Conservation (phyloP, 345 rosid species). For the Pistacia vera region DNA sequence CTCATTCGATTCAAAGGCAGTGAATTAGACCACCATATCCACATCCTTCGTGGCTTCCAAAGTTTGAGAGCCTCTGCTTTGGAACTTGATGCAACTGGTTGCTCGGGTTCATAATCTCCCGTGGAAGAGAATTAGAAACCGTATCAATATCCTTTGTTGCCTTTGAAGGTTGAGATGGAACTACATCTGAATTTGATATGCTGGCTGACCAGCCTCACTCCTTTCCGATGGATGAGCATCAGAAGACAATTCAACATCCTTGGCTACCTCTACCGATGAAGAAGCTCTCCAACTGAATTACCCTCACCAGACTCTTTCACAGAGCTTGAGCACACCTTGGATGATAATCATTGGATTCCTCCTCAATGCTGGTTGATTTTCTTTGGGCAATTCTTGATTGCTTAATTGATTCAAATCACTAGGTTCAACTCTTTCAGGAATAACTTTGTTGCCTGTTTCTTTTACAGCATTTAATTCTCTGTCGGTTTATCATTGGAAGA, state of each 20-base stretch:
- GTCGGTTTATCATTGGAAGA: slow-evolving; percentile 34
- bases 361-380: slow-evolving; percentile 23
- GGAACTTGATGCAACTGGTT: slow-evolving; percentile 9
- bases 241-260: slow-evolving; percentile 41
- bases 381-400: slow-evolving; percentile 27
- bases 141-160: slow-evolving; percentile 35
- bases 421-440: slow-evolving; percentile 35
- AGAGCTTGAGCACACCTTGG: slow-evolving; percentile 30
- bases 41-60: slow-evolving; percentile 40
- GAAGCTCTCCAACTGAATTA: slow-evolving; percentile 37
- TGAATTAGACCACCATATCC: slow-evolving; percentile 39
- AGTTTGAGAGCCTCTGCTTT: slow-evolving; percentile 18
- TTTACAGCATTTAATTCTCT: slow-evolving; percentile 26
- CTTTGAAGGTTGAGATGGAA: slow-evolving; percentile 29
- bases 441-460: slow-evolving; percentile 19
- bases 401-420: slow-evolving; percentile 39
- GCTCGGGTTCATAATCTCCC: slow-evolving; percentile 22
- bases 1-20: slow-evolving; percentile 25
- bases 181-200: slow-evolving; percentile 35
- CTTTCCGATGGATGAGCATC: slow-evolving; percentile 38
- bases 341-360: slow-evolving; percentile 26
- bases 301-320: slow-evolving; percentile 34
- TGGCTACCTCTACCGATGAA: slow-evolving; percentile 31
- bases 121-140: slow-evolving; percentile 28
- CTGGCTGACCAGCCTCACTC: slow-evolving; percentile 38